phyloP scores from a whole-genome alignment of 2,329 filamentous ascomycete species.

The Paramyrothecium roridum region DNA sequence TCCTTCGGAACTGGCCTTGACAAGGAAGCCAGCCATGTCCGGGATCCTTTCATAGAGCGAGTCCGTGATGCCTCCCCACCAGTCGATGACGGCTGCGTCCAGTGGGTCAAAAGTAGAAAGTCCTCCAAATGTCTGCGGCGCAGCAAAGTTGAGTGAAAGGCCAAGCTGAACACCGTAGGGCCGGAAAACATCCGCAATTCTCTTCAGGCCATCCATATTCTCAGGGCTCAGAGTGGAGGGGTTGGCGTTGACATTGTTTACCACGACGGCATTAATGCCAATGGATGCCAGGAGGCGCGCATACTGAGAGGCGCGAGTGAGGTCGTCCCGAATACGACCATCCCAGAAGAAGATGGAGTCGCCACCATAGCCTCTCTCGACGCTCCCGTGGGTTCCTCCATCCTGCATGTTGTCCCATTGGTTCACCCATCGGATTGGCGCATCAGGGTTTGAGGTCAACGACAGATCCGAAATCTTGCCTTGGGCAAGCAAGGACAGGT shows the following conservation, averaged over 20 bases:
- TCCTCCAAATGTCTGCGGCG: slow-evolving; percentile 53
- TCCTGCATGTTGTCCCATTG: slow-evolving; percentile 71
- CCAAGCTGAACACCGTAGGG: slow-evolving; percentile 66
- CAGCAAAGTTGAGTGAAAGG: slow-evolving; percentile 66
- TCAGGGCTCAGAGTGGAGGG: slow-evolving; percentile 47
- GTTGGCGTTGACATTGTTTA: slow-evolving; percentile 74
- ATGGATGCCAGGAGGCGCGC: slow-evolving; percentile 65
- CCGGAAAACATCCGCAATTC: slow-evolving; percentile 62
- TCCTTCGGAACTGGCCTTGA: slow-evolving; percentile 71
- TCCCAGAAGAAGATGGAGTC: slow-evolving; percentile 65
- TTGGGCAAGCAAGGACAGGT: slow-evolving; percentile 62
- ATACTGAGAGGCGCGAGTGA: slow-evolving; percentile 59
- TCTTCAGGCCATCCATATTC: slow-evolving; percentile 59
- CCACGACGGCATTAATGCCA: slow-evolving; percentile 61
- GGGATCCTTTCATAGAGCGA: slow-evolving; percentile 59
- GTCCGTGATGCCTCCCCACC: slow-evolving; percentile 60
- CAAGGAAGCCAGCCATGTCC: slow-evolving; percentile 65
- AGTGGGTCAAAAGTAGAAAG: slow-evolving; percentile 64
- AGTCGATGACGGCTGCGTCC: slow-evolving; percentile 54
- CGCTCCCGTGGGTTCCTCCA: slow-evolving; percentile 39
- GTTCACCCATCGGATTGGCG: slow-evolving; percentile 66
- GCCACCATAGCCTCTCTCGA: slow-evolving; percentile 68
- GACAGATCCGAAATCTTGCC: slow-evolving; percentile 47
- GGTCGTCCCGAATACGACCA: slow-evolving; percentile 50
- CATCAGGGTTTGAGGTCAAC: slow-evolving; percentile 52